Conservation (phyloP, 345 rosid species). For the Erucastrum elatum region DNA sequence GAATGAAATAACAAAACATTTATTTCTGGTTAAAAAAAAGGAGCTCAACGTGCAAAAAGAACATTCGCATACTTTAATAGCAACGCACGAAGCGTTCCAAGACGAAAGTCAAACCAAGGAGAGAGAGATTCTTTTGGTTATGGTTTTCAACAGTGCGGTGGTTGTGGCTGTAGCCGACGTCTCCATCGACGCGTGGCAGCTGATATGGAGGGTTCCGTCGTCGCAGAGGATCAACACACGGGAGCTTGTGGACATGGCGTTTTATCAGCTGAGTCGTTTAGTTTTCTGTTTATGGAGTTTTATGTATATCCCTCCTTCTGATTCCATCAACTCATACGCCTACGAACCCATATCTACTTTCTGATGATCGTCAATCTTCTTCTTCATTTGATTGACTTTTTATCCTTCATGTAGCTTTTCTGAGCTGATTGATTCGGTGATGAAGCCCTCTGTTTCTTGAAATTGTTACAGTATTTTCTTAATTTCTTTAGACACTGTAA, state of each 20-base stretch:
- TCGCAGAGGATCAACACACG: conserved; percentile 50
- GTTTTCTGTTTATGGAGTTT: conserved; percentile 69
- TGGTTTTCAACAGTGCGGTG: conserved; percentile 61
- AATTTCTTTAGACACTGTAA: too few species aligned
- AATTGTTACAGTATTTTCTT: neutral
- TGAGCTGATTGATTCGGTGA: conserved; percentile 6
- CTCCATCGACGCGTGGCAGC: conserved; percentile 62
- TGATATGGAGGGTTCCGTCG: conserved; percentile 46
- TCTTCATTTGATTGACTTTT: conserved; percentile 44
- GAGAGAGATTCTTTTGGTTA: conserved; percentile 10
- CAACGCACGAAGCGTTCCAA: conserved; percentile 21
- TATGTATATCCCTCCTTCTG: conserved; percentile 63
- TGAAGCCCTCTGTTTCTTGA: conserved; percentile 1
- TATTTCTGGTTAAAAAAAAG: conserved; percentile 1
- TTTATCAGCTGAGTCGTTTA: conserved; percentile 50
- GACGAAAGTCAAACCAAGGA: conserved; percentile 23
- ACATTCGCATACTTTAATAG: neutral
- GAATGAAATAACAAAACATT: neutral
- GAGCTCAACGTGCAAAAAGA: conserved; percentile 8
- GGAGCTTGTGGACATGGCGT: conserved; percentile 61
- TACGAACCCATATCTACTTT: conserved; percentile 34
- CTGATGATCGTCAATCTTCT: conserved; percentile 20
- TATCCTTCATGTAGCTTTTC: neutral
- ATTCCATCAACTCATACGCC: conserved; percentile 45
- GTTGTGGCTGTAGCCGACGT: conserved; percentile 51